Evolutionary conservation across 352 stramenopile species (phyloP), one percentile per base, ranked within the genome.

Genomic region (Phytophthora agathidicida): DNA sequence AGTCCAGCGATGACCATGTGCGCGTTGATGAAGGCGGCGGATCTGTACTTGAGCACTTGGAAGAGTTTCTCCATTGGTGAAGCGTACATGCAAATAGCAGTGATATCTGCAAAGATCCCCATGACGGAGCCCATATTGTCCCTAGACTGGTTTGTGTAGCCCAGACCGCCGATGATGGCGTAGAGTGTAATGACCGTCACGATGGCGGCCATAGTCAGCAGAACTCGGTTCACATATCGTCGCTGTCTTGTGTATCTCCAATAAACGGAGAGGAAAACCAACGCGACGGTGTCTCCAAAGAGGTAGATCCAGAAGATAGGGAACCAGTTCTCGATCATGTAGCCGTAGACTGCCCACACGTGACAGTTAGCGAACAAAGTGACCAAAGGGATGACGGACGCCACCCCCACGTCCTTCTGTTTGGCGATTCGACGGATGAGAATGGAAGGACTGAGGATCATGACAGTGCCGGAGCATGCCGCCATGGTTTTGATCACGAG

Each of bases 331-430:
- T 62, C 32, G 8, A 60, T 61, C 26, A 78, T 60, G 50, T 66
- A 73, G 24, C 68, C 73, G 41, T 71, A 82, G 27, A 71, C 5
- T 3, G 51, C 45, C 66, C 71, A 75, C 14, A 70, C 64, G 50
- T 83, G 68, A 22, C 59, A 78, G 41, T 86, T 86, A 6, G 59
- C 53, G 16, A 83, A 65, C 28, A 82, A 70, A 24, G 71, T 65
- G 38, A 80, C 71, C 8, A 86, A 62, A n/a, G 75, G 74, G n/a
- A 83, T 68, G 31, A 86, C 70, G 20, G 76, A 86, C 30, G 68
- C 72, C 45, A 68, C 62, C 5, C 73, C 76, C 4, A 70, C 71
- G 26, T 72, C 36, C 32, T 76, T 64, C 45, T 71, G 59, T 48
- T 77, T 68, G 39, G 57, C 56, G 36, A 76, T 58, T 0, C 52